Conservation (phyloP, 2,329 filamentous ascomycete genomes). For the Fusarium goolgardi region DNA sequence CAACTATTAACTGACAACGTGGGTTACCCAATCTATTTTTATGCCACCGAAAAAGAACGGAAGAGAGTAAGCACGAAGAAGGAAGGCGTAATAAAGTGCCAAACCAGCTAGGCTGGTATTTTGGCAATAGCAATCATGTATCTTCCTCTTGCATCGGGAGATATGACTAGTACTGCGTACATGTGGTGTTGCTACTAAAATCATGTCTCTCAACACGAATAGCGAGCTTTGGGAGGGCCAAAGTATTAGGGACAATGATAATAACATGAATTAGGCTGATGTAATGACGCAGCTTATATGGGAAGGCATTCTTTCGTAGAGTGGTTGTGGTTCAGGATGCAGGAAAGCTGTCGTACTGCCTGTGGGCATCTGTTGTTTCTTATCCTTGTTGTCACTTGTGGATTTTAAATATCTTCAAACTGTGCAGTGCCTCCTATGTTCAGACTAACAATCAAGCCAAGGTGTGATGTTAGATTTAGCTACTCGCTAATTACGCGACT, state of each 20-base stretch:
- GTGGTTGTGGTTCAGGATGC: too few species aligned
- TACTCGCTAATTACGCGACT: neutral
- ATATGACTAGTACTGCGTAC: neutral
- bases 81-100: neutral
- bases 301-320: neutral
- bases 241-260: neutral
- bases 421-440: too few species aligned
- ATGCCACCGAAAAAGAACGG: neutral
- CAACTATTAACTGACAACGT: neutral
- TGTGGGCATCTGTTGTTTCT: too few species aligned
- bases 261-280: neutral
- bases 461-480: neutral
- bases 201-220: neutral
- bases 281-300: neutral
- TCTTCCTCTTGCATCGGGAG: neutral
- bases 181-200: neutral
- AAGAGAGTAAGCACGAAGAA: neutral
- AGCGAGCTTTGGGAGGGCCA: neutral
- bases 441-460: too few species aligned
- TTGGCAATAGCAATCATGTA: too few species aligned
- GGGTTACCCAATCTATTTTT: neutral
- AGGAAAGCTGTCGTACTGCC: too few species aligned
- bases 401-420: too few species aligned
- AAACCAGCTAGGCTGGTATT: too few species aligned
- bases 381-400: too few species aligned